These are phyloP conservation scores for Leptosphaerulina australis DNA, from an alignment of 2,329 filamentous ascomycete genomes.

Conservation along the genomic window DNA sequence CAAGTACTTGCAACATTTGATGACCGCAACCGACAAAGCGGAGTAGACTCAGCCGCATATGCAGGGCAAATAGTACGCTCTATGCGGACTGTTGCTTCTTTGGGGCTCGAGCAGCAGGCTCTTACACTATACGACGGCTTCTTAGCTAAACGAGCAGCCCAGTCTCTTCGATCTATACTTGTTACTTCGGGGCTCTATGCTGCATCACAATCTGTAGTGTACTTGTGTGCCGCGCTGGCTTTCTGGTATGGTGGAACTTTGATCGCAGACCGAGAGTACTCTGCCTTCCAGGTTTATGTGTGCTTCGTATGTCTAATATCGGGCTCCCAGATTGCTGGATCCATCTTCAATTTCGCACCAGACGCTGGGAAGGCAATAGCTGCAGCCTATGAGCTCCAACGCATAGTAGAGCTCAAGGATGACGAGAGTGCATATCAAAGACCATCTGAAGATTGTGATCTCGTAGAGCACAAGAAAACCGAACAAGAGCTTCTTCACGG, in stretches of 20 bases:
- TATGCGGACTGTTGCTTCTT: conserved; percentile 84
- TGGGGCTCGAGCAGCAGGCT: conserved; percentile 71
- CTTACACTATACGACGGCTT: conserved; percentile 72
- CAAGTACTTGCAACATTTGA: conserved; percentile 57
- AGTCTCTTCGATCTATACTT: conserved; percentile 71
- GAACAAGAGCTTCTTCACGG: too few relatives aligned
- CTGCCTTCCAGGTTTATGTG: conserved; percentile 85
- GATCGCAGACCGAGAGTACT: conserved; percentile 52
- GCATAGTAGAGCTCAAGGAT: too few relatives aligned
- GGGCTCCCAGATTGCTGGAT: conserved; percentile 85
- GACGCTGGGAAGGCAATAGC: conserved; percentile 80
- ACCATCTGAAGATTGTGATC: too few relatives aligned
- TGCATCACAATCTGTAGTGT: conserved; percentile 74
- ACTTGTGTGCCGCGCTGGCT: conserved; percentile 2
- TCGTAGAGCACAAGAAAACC: too few relatives aligned
- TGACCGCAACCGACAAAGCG: not conserved
- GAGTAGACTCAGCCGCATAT: conserved; percentile 52
- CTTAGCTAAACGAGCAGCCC: conserved; percentile 68
- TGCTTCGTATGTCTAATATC: conserved; percentile 74
- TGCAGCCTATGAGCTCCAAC: too few relatives aligned
- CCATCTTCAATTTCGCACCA: conserved; percentile 86
- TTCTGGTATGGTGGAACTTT: conserved; percentile 28
- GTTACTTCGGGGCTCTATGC: conserved; percentile 80
- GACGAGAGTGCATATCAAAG: too few relatives aligned
- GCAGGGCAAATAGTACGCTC: conserved; percentile 89